Percentiles rank a stretch among this genome's conserved stretches.
Conservation (phyloP, 805 yeast species). For the Myxozyma udenii region DNA sequence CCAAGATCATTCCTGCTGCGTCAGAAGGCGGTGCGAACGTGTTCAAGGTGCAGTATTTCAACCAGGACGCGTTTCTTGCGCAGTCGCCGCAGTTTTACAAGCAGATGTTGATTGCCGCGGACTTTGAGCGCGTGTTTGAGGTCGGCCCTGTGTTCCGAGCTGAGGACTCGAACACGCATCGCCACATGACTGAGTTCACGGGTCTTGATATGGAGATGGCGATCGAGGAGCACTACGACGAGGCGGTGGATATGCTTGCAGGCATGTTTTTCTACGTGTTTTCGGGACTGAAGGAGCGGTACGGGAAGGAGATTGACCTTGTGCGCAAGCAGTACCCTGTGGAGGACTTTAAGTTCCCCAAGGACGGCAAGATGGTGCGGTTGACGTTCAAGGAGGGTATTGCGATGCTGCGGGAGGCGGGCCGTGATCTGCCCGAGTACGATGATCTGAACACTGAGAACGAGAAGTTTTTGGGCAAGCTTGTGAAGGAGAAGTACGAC, state of each 20-base stretch:
- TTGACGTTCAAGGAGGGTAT: slow-evolving; percentile 90
- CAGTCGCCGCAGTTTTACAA: slow-evolving; percentile 98
- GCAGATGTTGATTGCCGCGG: slow-evolving; percentile 97
- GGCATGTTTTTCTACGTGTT: slow-evolving; percentile 87
- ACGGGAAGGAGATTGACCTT: slow-evolving; percentile 75
- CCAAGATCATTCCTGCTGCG: slow-evolving; percentile 91
- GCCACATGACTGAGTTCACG: slow-evolving; percentile 98
- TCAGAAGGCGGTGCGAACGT: slow-evolving; percentile 98
- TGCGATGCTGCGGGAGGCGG: slow-evolving; percentile 77
- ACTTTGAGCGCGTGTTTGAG: slow-evolving; percentile 94
- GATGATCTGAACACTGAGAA: slow-evolving; percentile 62
- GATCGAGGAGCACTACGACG: slow-evolving; percentile 96
- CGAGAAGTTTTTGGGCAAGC: slow-evolving; percentile 87
- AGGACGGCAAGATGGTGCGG: slow-evolving; percentile 88
- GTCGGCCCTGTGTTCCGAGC: slow-evolving; percentile 98
- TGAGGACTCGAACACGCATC: slow-evolving; percentile 97
- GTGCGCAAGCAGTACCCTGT: slow-evolving; percentile 96
- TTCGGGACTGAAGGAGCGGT: slow-evolving; percentile 75
- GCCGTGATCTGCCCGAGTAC: slow-evolving; percentile 53
- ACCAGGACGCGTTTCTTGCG: slow-evolving; percentile 87
- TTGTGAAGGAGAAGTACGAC: slow-evolving; percentile 89
- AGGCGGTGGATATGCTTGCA: slow-evolving; percentile 60
- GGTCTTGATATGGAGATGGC: slow-evolving; percentile 98
- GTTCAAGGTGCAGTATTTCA: slow-evolving; percentile 89
- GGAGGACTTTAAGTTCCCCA: slow-evolving; percentile 93